Percentiles rank a stretch among this genome's conserved stretches.
Evolutionary conservation across 2,329 filamentous ascomycete species (phyloP).

Genomic region (Xylariaceae sp.): DNA sequence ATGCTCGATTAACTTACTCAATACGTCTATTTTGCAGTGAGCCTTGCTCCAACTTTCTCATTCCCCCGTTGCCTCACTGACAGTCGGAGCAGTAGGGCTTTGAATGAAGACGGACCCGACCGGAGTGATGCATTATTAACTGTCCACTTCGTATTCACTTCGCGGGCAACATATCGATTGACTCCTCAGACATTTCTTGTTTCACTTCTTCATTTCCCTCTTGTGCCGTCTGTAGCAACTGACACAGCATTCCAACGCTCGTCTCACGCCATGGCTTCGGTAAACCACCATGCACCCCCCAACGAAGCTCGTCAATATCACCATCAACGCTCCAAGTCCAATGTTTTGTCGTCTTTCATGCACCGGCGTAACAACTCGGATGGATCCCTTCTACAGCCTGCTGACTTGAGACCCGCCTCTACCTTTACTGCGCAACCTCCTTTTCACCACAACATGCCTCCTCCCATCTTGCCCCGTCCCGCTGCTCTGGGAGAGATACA

Average conservation of each 20-base stretch:
- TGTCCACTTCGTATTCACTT: constrained; percentile 11
- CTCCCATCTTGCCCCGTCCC: constrained; percentile 38
- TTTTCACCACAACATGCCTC: constrained; percentile 29
- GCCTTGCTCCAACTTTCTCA: too few relatives aligned
- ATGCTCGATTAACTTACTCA: too few relatives aligned
- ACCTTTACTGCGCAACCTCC: constrained; percentile 21
- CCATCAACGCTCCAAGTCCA: constrained; percentile 47
- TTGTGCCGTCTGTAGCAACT: constrained; percentile 8
- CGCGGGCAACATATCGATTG: constrained; percentile 18
- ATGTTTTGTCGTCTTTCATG: constrained; percentile 49
- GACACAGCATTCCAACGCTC: neutral
- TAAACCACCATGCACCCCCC: constrained; percentile 22
- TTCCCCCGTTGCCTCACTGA: too few relatives aligned
- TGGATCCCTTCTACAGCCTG: constrained; percentile 35
- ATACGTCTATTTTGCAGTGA: too few relatives aligned
- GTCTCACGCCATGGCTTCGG: constrained; percentile 24
- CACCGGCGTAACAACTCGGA: constrained; percentile 48
- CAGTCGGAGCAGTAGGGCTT: too few relatives aligned
- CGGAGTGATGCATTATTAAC: too few relatives aligned
- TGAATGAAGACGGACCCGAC: too few relatives aligned
- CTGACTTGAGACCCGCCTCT: constrained; percentile 23
- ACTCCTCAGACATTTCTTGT: constrained; percentile 21
- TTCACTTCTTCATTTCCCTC: constrained; percentile 18
- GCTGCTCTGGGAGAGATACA: constrained; percentile 56
- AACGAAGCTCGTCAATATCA: constrained; percentile 16